A percentile compares a stretch with the other conserved stretches of the same genome.
These are phyloP conservation scores for Stygiomarasmius scandens DNA, from an alignment of 1,284 basidiomycete genomes.

Conservation along the genomic window DNA sequence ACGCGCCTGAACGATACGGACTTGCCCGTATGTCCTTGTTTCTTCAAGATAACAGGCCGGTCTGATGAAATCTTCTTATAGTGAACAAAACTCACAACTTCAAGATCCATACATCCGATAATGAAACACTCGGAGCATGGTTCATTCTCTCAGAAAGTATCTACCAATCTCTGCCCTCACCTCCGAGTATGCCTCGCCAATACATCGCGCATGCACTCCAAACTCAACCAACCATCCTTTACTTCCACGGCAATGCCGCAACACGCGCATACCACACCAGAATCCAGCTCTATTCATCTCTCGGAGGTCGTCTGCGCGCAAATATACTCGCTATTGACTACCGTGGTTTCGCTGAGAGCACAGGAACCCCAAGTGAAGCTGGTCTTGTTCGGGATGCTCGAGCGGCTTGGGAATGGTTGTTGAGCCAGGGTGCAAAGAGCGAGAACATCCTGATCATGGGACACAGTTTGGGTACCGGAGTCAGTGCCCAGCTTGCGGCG, in stretches of 20 bases:
- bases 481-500: conserved; percentile 65
- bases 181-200: conserved; percentile 33
- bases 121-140: conserved; percentile 85
- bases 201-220: conserved; percentile 51
- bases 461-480: conserved; percentile 83
- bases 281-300: conserved; percentile 61
- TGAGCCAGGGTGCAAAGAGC: conserved; percentile 56
- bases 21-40: conserved; percentile 65
- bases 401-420: conserved; percentile 81
- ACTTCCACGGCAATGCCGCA: conserved; percentile 89
- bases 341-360: conserved; percentile 90
- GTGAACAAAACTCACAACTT: conserved; percentile 83
- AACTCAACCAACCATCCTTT: conserved; percentile 76
- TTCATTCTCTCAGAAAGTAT: conserved; percentile 78
- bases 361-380: conserved; percentile 73
- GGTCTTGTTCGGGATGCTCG: conserved; percentile 80
- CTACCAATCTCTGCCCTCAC: conserved; percentile 51
- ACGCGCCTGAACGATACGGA: conserved; percentile 75
- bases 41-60: background rate
- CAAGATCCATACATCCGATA: conserved; percentile 73
- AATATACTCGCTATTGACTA: conserved; percentile 91
- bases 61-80: conserved; percentile 26
- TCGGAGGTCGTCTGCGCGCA: conserved; percentile 62
- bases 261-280: conserved; percentile 73
- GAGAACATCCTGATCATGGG: conserved; percentile 74